These are phyloP conservation scores for Tilletia horrida DNA, from an alignment of 1,284 basidiomycete species.

Conservation along the genomic window DNA sequence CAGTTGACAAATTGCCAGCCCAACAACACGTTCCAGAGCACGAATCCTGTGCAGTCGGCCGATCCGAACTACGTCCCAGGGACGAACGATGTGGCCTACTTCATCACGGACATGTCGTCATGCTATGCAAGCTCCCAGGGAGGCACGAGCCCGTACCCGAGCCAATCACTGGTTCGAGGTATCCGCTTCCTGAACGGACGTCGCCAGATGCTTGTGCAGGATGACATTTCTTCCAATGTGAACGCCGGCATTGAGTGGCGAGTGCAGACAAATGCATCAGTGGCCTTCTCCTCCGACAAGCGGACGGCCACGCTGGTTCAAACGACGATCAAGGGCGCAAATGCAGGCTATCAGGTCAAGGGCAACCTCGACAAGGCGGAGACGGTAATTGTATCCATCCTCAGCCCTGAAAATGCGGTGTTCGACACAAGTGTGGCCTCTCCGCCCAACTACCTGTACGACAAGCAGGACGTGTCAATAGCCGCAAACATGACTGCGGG, in stretches of 20 bases:
- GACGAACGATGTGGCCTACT: slow-evolving; percentile 75
- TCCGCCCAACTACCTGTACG: slow-evolving; percentile 3
- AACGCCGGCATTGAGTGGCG: slow-evolving; percentile 71
- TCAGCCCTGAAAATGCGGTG: slow-evolving; percentile 56
- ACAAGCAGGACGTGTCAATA: not conserved
- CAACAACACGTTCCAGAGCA: slow-evolving; percentile 61
- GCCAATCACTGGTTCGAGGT: slow-evolving; percentile 68
- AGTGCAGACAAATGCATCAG: slow-evolving; percentile 85
- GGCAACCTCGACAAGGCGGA: slow-evolving; percentile 27
- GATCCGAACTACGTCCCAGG: slow-evolving; percentile 64
- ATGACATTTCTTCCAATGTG: slow-evolving; percentile 52
- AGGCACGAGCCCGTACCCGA: slow-evolving; percentile 56
- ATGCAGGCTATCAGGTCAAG: slow-evolving; percentile 56
- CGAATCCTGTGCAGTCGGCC: slow-evolving; percentile 72
- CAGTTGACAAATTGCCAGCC: slow-evolving; percentile 74
- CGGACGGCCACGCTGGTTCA: slow-evolving; percentile 67
- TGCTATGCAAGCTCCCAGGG: slow-evolving; percentile 66
- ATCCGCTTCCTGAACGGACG: slow-evolving; percentile 81
- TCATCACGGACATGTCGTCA: slow-evolving; percentile 72
- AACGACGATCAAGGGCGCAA: slow-evolving; percentile 60
- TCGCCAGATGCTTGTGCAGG: slow-evolving; percentile 71
- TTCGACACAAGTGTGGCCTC: slow-evolving; percentile 10
- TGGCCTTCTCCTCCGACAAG: slow-evolving; percentile 48
- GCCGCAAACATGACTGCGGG: slow-evolving; percentile 51
- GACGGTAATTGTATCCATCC: slow-evolving; percentile 60